Conservation (phyloP, 176 grass and related monocot genomes). For the Cenchrus fungigraminus region DNA sequence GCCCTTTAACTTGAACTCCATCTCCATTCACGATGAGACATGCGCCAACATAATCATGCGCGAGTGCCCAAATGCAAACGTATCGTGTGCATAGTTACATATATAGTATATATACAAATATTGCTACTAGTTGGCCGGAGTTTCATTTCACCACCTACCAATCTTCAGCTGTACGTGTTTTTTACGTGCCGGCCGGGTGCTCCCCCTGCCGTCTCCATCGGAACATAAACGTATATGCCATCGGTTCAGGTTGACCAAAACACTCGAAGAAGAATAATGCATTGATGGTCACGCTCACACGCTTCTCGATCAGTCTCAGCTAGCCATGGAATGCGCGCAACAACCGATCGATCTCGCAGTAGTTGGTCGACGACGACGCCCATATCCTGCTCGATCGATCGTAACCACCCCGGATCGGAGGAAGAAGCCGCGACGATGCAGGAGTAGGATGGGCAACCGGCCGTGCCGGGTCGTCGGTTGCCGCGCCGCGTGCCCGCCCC, state of each 20-base stretch:
- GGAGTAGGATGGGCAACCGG: neutral
- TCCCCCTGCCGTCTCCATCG: neutral
- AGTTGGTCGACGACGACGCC: neutral
- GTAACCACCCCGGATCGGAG: neutral
- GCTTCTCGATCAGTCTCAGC: no score
- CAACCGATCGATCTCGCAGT: no score
- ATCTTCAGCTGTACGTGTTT: no score
- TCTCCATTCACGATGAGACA: neutral
- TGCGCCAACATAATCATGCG: conserved; percentile 1
- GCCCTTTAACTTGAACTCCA: conserved; percentile 37
- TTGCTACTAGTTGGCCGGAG: no score
- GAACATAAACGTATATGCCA: neutral
- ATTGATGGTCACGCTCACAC: no score
- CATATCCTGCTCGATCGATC: neutral
- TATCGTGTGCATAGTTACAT: no score
- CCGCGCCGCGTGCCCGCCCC: neutral
- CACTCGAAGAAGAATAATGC: neutral
- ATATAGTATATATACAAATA: no score
- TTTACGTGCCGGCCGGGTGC: no score
- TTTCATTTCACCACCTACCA: no score
- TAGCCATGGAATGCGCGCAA: no score
- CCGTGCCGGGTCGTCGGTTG: neutral
- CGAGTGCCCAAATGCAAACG: no score
- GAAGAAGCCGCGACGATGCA: neutral
- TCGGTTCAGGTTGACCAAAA: neutral